Evolutionary conservation across 2,329 filamentous ascomycete species (phyloP), one percentile per base, ranked within the genome.

Genomic region (Trichoderma koningii): DNA sequence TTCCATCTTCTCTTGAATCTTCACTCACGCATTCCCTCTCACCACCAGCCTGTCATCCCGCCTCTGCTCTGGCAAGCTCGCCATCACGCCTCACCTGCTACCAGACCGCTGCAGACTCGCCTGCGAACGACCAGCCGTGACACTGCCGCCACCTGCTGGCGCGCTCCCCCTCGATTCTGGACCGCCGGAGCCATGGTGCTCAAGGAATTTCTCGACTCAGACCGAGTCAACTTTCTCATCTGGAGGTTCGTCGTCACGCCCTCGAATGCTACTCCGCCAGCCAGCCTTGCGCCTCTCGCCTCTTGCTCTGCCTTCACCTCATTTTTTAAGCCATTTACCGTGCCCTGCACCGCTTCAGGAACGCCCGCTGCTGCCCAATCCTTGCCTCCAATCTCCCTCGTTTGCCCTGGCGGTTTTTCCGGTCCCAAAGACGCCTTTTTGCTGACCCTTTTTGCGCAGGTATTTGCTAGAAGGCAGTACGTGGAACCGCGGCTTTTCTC

Each of bases 201-300:
- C 73, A 87, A 86, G 80, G 85, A 87, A 79, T 81, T 82, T 74
- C 81, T 89, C 73, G 84, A 87, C 82, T 87, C 85, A 70, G 83
- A 89, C 77, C 82, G 85, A 81, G 80, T 89, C 82, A 89, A 89
- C 81, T 89, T 86, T 82, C 82, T 89, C 76, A 82, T 89, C 75
- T 89, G 87, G 87, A 87, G 85, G 87, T 89, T 82, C 77, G 86
- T 83, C 73, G 19, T 23, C 42, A 3, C 38, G 53, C 53, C 53
- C 53, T 55, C 48, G n/a, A 52, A 52, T 38, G 34, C 34, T 38
- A 21, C 19, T 48, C 57, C 59, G 59, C 45, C 30, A 47, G 50
- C 34, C 50, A 62, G 59, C 53, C 42, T 50, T 50, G 53, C 69
- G 68, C 69, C 68, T 30, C 10, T 38, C 34, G 34, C 34, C 34